Conservation (phyloP, 345 rosid genomes). For the Hibiscus trionum region DNA sequence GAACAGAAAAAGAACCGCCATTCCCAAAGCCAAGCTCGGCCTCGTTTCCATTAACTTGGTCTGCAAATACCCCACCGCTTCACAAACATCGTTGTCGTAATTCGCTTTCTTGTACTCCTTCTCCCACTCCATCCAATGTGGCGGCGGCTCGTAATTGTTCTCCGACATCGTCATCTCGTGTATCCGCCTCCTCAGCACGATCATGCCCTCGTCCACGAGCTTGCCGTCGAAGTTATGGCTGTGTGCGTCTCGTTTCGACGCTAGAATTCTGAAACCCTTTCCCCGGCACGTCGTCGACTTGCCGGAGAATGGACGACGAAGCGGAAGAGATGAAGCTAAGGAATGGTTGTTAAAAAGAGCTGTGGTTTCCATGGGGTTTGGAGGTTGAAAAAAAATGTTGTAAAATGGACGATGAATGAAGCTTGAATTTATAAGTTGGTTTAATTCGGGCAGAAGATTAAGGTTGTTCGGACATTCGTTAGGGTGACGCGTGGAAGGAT, state of each 20-base stretch:
- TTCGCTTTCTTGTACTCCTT: conserved; percentile 31
- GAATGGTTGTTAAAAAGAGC: not conserved
- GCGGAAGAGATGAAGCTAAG: not conserved
- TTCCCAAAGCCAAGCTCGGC: conserved; percentile 36
- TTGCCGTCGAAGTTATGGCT: not conserved
- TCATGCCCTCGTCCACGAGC: conserved; percentile 12
- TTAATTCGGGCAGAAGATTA: not conserved
- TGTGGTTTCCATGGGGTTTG: conserved; percentile 2
- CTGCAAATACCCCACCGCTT: conserved; percentile 33
- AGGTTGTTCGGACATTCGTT: not conserved
- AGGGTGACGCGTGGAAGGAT: not conserved
- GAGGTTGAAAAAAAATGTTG: not conserved
- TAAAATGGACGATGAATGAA: not conserved
- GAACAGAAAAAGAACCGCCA: conserved; percentile 12
- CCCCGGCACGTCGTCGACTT: not conserved
- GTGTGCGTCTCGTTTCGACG: not conserved
- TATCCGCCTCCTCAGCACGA: conserved; percentile 43
- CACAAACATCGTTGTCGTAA: conserved; percentile 36
- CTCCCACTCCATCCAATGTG: conserved; percentile 71
- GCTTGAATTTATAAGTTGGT: not conserved
- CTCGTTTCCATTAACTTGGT: conserved; percentile 31
- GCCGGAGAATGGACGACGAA: not conserved
- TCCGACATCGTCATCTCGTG: conserved; percentile 55
- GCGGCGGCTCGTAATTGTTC: conserved; percentile 54
- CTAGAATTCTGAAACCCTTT: not conserved